A percentile compares a stretch with the other conserved stretches of the same genome.
These are phyloP conservation scores for Tetrahymena borealis DNA, from an alignment of 73 alveolate species.

Conservation along the genomic window DNA sequence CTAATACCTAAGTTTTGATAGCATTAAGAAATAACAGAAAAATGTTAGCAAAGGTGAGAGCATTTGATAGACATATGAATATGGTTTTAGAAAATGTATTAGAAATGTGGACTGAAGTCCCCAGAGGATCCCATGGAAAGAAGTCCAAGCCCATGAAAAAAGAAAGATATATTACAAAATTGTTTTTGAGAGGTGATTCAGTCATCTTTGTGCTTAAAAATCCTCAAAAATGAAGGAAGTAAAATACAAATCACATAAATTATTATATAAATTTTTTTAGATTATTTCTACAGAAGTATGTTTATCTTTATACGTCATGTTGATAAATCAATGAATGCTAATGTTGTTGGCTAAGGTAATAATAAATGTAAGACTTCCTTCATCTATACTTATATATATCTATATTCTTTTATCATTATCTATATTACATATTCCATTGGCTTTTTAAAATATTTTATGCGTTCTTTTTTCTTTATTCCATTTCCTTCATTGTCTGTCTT, in stretches of 20 bases:
- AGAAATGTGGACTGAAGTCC: constrained; percentile 97
- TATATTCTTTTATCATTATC: background rate
- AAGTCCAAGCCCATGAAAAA: constrained; percentile 91
- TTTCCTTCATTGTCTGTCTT: too few species aligned
- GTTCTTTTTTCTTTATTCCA: too few species aligned
- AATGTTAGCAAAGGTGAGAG: constrained; percentile 94
- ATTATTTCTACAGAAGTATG: background rate
- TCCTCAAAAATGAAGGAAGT: constrained; percentile 65
- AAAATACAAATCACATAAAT: background rate
- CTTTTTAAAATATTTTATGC: too few species aligned
- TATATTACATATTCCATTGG: background rate
- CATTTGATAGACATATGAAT: constrained; percentile 97
- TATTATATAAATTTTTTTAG: background rate
- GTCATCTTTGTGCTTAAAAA: constrained; percentile 79
- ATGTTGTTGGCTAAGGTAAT: background rate
- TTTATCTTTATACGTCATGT: background rate
- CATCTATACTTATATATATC: background rate
- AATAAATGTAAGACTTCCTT: background rate
- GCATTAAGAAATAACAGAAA: constrained; percentile 97
- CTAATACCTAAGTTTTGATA: constrained; percentile 89
- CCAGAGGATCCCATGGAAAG: constrained; percentile 85
- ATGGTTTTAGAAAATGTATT: constrained; percentile 85
- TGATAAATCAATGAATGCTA: background rate
- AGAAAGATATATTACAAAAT: constrained; percentile 91
- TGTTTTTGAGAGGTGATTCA: constrained; percentile 98